Conservation (phyloP, 2,329 filamentous ascomycete species). For the Pseudogymnoascus sp. region DNA sequence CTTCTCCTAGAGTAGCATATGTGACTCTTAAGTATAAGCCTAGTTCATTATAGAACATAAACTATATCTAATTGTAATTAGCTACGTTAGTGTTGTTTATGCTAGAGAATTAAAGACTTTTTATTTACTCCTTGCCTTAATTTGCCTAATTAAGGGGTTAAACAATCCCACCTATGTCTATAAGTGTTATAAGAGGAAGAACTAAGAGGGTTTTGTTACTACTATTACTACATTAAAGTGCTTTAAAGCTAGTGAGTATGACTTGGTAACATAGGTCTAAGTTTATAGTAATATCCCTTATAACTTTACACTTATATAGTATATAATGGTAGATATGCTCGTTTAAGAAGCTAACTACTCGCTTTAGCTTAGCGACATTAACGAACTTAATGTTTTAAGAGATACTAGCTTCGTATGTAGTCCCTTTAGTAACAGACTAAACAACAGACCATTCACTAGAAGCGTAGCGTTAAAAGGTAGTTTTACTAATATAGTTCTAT, state of each 20-base stretch:
- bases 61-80: neutral
- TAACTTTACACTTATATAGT: too few relatives aligned
- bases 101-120: neutral
- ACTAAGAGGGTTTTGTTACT: neutral
- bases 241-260: neutral
- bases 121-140: neutral
- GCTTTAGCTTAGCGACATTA: slow-evolving; percentile 19
- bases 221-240: neutral
- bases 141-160: neutral
- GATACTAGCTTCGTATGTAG: slow-evolving; percentile 37
- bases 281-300: neutral
- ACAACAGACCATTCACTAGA: slow-evolving; percentile 41
- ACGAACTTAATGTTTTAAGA: slow-evolving; percentile 32
- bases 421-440: slow-evolving; percentile 37
- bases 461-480: slow-evolving; percentile 46
- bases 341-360: slow-evolving; percentile 20
- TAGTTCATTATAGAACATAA: neutral
- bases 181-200: neutral
- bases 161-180: neutral
- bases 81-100: neutral
- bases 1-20: neutral
- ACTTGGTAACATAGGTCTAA: neutral
- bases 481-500: slow-evolving; percentile 46
- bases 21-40: neutral
- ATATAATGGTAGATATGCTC: slow-evolving; percentile 22